Evolutionary conservation across 352 stramenopile species (phyloP).

Genomic region (Globisporangium perplexum): DNA sequence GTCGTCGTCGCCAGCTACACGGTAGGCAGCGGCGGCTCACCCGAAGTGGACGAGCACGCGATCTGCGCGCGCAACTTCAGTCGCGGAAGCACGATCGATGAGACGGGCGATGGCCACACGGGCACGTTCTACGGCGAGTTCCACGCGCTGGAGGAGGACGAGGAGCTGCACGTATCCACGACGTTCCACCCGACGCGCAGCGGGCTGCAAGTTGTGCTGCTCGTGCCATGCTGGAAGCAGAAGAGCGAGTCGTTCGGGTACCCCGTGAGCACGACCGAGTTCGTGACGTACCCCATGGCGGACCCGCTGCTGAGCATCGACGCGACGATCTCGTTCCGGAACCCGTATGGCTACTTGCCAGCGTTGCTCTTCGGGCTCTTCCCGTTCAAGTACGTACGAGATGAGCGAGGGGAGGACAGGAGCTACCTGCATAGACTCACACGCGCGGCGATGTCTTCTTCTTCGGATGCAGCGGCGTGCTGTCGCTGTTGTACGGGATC

Average conservation of each 20-base stretch:
- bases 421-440: neutral
- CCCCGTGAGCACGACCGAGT: conserved; percentile 64
- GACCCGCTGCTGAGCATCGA: conserved; percentile 66
- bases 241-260: conserved; percentile 77
- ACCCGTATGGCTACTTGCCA: conserved; percentile 81
- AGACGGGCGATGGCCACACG: conserved; percentile 4
- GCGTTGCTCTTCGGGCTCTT: conserved; percentile 75
- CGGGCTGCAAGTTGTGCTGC: conserved; percentile 60
- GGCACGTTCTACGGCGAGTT: conserved; percentile 55
- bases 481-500: conserved; percentile 69
- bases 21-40: conserved; percentile 30
- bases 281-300: conserved; percentile 63
- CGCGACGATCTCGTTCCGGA: conserved; percentile 59
- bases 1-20: conserved; percentile 65
- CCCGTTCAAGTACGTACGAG: conserved; percentile 68
- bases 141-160: conserved; percentile 30
- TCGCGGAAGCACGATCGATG: conserved; percentile 18
- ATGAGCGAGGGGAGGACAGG: neutral
- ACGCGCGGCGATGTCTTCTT: conserved; percentile 3
- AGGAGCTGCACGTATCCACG: conserved; percentile 32
- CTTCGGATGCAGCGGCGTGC: conserved; percentile 35
- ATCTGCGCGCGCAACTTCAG: conserved; percentile 64
- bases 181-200: conserved; percentile 43
- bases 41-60: conserved; percentile 43
- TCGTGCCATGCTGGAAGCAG: conserved; percentile 80